Evolutionary conservation across 495 filamentous ascomycete genomes (phyloP).

Genomic region (Articulospora tetracladia): DNA sequence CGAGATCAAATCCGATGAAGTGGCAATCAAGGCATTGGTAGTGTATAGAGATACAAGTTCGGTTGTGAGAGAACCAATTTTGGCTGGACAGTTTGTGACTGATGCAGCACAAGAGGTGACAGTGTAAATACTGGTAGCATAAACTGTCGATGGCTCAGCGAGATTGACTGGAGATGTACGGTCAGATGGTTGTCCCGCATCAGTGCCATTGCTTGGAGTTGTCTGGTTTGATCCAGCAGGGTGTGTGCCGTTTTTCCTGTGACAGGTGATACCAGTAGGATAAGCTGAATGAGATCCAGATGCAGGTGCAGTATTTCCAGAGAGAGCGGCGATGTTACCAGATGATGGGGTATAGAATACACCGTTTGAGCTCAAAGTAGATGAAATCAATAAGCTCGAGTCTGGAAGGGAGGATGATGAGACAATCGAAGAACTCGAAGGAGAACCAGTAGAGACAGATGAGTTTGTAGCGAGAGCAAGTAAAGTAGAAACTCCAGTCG

Average conservation of each 20-base stretch:
- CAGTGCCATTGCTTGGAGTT: neutral
- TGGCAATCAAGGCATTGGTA: constrained; percentile 16
- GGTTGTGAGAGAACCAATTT: constrained; percentile 35
- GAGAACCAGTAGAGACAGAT: no score
- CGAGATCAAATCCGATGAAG: neutral
- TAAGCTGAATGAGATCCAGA: neutral
- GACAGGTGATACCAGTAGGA: neutral
- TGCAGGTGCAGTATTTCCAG: neutral
- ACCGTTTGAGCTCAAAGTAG: neutral
- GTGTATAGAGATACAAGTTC: constrained; percentile 35
- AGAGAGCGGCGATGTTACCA: neutral
- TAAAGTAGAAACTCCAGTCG: no score
- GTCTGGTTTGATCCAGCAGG: neutral
- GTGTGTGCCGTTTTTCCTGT: neutral
- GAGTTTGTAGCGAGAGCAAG: no score
- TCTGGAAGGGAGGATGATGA: neutral
- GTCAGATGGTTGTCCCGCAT: neutral
- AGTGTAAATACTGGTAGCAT: constrained; percentile 8
- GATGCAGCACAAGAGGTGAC: constrained; percentile 7
- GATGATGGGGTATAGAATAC: neutral
- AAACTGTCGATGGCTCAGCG: neutral
- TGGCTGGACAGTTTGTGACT: constrained; percentile 23
- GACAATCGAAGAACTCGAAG: neutral
- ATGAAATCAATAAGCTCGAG: no score
- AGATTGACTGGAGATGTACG: neutral